phyloP scores from a whole-genome alignment of 192 early-diverging fungal genomes.

The Pilobolus umbonatus region DNA sequence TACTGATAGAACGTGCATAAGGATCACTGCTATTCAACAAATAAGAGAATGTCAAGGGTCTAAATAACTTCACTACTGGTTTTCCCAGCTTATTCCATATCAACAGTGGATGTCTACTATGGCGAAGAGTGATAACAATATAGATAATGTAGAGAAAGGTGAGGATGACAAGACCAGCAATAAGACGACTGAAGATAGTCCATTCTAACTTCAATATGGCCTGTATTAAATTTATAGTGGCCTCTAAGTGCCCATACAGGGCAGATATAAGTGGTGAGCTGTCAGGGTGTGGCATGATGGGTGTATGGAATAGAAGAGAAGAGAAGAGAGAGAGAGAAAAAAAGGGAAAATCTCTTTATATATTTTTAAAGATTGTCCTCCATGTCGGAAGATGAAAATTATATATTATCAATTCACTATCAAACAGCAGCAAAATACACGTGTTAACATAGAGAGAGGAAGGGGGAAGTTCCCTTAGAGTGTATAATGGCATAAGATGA shows the following conservation, averaged over 20 bases:
- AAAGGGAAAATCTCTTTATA: no score
- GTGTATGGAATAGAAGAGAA: no score
- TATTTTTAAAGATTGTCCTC: no score
- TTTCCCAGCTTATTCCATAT: constrained; percentile 49
- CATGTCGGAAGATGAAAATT: no score
- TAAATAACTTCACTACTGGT: constrained; percentile 40
- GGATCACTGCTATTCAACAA: constrained; percentile 44
- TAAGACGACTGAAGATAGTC: constrained; percentile 30
- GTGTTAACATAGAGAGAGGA: no score
- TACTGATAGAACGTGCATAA: constrained; percentile 44
- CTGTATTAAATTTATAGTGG: constrained; percentile 19
- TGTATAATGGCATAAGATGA: no score
- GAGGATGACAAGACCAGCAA: constrained; percentile 18
- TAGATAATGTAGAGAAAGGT: constrained; percentile 25
- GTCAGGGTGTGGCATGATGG: no score
- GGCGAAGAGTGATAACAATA: constrained; percentile 20
- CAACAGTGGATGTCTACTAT: constrained; percentile 33
- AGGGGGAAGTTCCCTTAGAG: no score
- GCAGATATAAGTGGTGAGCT: constrained; percentile 11
- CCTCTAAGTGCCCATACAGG: constrained; percentile 21
- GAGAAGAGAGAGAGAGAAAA: no score
- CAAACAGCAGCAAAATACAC: no score
- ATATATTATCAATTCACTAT: no score
- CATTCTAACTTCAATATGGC: constrained; percentile 30
- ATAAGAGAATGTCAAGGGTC: constrained; percentile 44